Evolutionary conservation across 2,329 filamentous ascomycete genomes (phyloP).

Genomic region (Boeremia lycopersici): DNA sequence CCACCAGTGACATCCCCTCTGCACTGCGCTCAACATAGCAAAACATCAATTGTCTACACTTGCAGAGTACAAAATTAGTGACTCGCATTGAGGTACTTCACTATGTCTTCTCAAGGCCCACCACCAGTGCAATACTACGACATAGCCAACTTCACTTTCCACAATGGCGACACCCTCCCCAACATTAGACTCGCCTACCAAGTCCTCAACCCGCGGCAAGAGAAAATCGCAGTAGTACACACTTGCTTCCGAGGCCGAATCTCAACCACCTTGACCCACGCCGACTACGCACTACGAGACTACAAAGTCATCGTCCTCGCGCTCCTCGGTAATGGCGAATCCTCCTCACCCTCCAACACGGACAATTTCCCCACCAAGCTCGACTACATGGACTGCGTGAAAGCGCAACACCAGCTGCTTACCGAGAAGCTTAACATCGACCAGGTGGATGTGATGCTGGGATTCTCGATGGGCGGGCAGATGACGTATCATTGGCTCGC

Average conservation of each 20-base stretch:
- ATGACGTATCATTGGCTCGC: conserved; percentile 60
- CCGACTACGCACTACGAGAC: conserved; percentile 49
- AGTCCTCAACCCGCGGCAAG: conserved; percentile 30
- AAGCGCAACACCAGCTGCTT: conserved; percentile 55
- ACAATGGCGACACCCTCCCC: conserved; percentile 23
- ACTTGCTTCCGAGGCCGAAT: conserved; percentile 63
- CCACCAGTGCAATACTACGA: conserved; percentile 21
- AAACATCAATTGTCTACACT: neutral
- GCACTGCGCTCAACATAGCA: neutral
- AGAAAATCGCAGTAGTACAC: conserved; percentile 51
- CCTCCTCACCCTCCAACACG: conserved; percentile 59
- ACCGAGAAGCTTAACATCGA: conserved; percentile 50
- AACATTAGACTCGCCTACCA: conserved; percentile 28
- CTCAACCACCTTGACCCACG: conserved; percentile 56
- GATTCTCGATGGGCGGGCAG: conserved; percentile 64
- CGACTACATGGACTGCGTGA: conserved; percentile 59
- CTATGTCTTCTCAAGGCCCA: conserved; percentile 20
- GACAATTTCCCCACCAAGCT: conserved; percentile 53
- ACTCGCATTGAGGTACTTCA: neutral
- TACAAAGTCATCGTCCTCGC: conserved; percentile 60
- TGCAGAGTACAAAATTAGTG: neutral
- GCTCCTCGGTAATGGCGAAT: conserved; percentile 61
- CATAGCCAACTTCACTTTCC: conserved; percentile 27
- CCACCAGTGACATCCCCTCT: neutral
- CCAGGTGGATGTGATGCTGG: conserved; percentile 56